Evolutionary conservation across 257 asterid species (phyloP), one percentile per base, ranked within the genome.

Genomic region (Lycium ferocissimum): DNA sequence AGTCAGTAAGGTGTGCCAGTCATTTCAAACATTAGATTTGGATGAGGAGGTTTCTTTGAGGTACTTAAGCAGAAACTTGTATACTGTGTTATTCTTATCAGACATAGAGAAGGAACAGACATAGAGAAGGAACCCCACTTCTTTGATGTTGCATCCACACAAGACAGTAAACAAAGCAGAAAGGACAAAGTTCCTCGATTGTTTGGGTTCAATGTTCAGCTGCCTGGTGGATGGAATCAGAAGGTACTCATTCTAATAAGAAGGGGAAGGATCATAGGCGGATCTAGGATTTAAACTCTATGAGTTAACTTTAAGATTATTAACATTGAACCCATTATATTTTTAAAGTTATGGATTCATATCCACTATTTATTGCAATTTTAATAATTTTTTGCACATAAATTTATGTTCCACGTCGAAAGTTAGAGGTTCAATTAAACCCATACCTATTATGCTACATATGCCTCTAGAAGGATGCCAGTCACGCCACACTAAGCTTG

Each of bases 141-240:
- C 26, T 63, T 53, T 76, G 82, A 7, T 51, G 65, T 53, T 51
- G 45, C 63, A 14, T 76, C 65, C 82, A 51, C 82, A 78, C 49
- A 15, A 78, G 49, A 78, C 33, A 33, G 49, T 14, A 78, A 78
- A 26, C 33, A 78, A 78, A 69, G 78, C 76, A 69, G 61, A 49
- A 45, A 49, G 65, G 82, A 78, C 33, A 45, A 78, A 78, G 65
- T 78, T 53, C 82, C 47, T 53, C 10, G 15, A 49, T 78, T 26
- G 65, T 78, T 53, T 49, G 51, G 26, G 26, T 13, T 51, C 63
- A 78, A 53, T 53, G 47, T 14, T 78, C 82, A 78, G 63, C 49
- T 78, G 33, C 65, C 13, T 53, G 65, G 43, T 53, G 14, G 49
- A 26, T 53, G 47, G 82, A 26, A 33, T 26, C 47, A 78, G 33